Conservation (phyloP, 2,329 filamentous ascomycete species). For the Curvularia lunata region DNA sequence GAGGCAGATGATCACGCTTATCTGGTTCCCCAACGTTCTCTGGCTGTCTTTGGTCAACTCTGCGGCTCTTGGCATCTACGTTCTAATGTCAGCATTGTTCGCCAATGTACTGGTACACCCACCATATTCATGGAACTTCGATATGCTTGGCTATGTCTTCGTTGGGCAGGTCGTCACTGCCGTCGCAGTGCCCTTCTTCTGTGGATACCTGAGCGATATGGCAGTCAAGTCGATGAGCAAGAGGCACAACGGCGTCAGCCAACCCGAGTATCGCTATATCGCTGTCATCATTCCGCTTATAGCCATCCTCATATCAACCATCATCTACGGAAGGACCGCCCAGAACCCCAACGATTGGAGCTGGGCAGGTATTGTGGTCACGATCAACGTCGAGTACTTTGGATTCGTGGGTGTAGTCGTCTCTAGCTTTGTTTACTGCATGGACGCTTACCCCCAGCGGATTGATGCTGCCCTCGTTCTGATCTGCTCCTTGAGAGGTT, state of each 20-base stretch:
- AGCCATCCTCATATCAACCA: conserved; percentile 14
- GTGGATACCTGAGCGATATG: conserved; percentile 14
- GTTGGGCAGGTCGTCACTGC: conserved; percentile 16
- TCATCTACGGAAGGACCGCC: conserved; percentile 17
- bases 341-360: conserved; percentile 14
- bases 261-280: conserved; percentile 16
- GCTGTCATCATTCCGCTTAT: conserved; percentile 14
- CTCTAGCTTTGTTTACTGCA: conserved; percentile 17
- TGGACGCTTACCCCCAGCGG: conserved; percentile 21
- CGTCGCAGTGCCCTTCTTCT: conserved; percentile 17
- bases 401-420: conserved; percentile 18
- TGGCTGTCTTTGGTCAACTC: conserved; percentile 15
- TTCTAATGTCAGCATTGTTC: conserved; percentile 21
- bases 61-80: conserved; percentile 18
- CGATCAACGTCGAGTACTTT: conserved; percentile 19
- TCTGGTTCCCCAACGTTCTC: conserved; percentile 22
- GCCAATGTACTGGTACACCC: conserved; percentile 16
- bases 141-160: conserved; percentile 19
- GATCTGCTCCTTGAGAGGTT: conserved; percentile 19
- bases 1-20: conserved; percentile 21
- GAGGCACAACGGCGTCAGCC: conserved; percentile 8
- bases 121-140: conserved; percentile 17
- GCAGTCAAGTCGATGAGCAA: conserved; percentile 13
- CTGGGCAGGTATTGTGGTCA: conserved; percentile 20
- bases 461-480: conserved; percentile 19